Percentiles rank a stretch among this genome's conserved stretches.
phyloP scores from a whole-genome alignment of 1,284 basidiomycete genomes.

The Xerocomus amazonicus region DNA sequence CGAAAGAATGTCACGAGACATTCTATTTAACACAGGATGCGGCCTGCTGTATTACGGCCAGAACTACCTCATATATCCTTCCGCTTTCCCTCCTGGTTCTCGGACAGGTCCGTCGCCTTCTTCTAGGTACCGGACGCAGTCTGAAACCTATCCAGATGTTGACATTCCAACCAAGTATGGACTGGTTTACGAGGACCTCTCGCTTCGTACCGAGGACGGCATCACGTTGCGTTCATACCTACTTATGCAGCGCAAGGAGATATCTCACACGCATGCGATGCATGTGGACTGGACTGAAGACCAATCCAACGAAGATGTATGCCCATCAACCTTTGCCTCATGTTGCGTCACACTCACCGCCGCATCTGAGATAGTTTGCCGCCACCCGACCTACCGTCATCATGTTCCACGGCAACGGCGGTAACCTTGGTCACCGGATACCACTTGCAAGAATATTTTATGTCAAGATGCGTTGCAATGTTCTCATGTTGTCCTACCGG shows the following conservation, averaged over 20 bases:
- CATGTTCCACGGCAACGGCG: slow-evolving; percentile 91
- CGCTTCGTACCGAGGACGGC: slow-evolving; percentile 60
- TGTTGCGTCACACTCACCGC: not conserved
- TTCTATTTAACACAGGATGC: slow-evolving; percentile 42
- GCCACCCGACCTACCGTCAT: slow-evolving; percentile 76
- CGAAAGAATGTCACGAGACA: not conserved
- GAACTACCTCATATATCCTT: slow-evolving; percentile 85
- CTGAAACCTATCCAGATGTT: slow-evolving; percentile 50
- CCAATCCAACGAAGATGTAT: slow-evolving; percentile 48
- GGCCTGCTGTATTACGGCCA: slow-evolving; percentile 84
- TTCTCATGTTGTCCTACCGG: slow-evolving; percentile 85
- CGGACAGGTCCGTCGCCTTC: slow-evolving; percentile 51
- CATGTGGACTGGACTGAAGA: slow-evolving; percentile 31
- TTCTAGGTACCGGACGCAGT: not conserved
- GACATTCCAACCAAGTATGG: slow-evolving; percentile 66
- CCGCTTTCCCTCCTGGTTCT: slow-evolving; percentile 83
- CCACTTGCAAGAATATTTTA: slow-evolving; percentile 88
- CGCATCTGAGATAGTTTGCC: slow-evolving; percentile 46
- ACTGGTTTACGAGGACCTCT: slow-evolving; percentile 71
- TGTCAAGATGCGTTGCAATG: slow-evolving; percentile 81
- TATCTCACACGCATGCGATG: slow-evolving; percentile 29
- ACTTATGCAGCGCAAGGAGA: slow-evolving; percentile 47
- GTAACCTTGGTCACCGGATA: slow-evolving; percentile 81
- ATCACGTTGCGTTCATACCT: slow-evolving; percentile 61
- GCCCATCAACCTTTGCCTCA: slow-evolving; percentile 8